A percentile compares a stretch with the other conserved stretches of the same genome.
phyloP scores from a whole-genome alignment of 495 filamentous ascomycete genomes.

The Mytilinidion resinicola region DNA sequence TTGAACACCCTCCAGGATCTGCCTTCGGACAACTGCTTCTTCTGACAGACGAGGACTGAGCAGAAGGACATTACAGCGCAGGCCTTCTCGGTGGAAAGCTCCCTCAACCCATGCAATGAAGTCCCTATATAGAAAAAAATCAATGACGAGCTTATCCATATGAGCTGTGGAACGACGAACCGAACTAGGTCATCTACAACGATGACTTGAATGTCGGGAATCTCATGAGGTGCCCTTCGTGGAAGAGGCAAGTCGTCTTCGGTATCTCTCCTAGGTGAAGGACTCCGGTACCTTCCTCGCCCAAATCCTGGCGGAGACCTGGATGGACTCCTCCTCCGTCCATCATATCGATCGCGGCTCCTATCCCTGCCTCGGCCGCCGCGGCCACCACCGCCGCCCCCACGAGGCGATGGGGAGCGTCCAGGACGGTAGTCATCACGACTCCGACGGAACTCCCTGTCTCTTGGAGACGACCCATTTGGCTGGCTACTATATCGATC shows the following conservation, averaged over 20 bases:
- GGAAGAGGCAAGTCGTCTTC: slow-evolving; percentile 65
- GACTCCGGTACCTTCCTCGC: slow-evolving; percentile 57
- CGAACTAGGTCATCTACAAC: slow-evolving; percentile 71
- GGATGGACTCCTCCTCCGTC: slow-evolving; percentile 39
- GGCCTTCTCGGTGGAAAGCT: slow-evolving; percentile 59
- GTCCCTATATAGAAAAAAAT: slow-evolving; percentile 43
- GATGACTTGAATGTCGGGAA: slow-evolving; percentile 88
- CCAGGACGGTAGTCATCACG: slow-evolving; percentile 58
- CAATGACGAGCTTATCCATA: background rate
- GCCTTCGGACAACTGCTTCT: slow-evolving; percentile 69
- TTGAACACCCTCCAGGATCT: slow-evolving; percentile 82
- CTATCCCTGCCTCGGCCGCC: slow-evolving; percentile 13
- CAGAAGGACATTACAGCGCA: slow-evolving; percentile 70
- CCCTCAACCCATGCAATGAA: slow-evolving; percentile 79
- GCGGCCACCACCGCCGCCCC: slow-evolving; percentile 29
- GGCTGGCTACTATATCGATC: slow-evolving; percentile 33
- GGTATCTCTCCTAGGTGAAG: slow-evolving; percentile 53
- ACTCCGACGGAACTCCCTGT: slow-evolving; percentile 25
- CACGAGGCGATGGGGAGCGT: slow-evolving; percentile 56
- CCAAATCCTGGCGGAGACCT: slow-evolving; percentile 46
- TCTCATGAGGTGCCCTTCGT: slow-evolving; percentile 62
- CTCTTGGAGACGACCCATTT: slow-evolving; percentile 23
- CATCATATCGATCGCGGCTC: slow-evolving; percentile 48
- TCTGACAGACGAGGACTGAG: slow-evolving; percentile 72
- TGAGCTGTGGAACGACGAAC: slow-evolving; percentile 36